A percentile compares a stretch with the other conserved stretches of the same genome.
These are phyloP conservation scores for Phialemonium atrogriseum DNA, from an alignment of 2,329 filamentous ascomycete species.

Conservation along the genomic window DNA sequence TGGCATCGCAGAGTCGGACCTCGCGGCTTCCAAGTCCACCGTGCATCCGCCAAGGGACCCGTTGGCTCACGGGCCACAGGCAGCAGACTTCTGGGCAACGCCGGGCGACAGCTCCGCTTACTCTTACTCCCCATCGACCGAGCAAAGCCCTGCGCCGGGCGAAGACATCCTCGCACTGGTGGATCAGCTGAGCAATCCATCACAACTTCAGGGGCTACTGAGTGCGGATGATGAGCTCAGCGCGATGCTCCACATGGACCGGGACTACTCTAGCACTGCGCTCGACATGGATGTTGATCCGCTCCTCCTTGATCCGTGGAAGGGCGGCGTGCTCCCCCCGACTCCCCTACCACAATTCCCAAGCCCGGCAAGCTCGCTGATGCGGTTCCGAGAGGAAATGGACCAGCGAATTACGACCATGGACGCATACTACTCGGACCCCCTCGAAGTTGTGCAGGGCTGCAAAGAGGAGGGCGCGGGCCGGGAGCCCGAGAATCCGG, in stretches of 20 bases:
- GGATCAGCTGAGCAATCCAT: conserved; percentile 7
- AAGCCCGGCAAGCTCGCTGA: conserved; percentile 9
- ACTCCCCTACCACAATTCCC: conserved; percentile 6
- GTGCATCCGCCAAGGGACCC: conserved; percentile 2
- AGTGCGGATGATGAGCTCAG: conserved; percentile 8
- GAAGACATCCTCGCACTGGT: conserved; percentile 6
- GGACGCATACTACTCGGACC: conserved; percentile 9
- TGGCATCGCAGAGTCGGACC: conserved; percentile 4
- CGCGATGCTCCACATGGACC: conserved; percentile 7
- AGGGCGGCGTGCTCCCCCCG: conserved; percentile 1
- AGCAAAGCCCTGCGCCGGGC: conserved; percentile 5
- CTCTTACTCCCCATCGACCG: conserved; percentile 7
- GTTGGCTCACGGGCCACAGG: conserved; percentile 6
- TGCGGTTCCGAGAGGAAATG: conserved; percentile 11
- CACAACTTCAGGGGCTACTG: conserved; percentile 10
- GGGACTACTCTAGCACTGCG: conserved; percentile 5
- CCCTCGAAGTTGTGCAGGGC: conserved; percentile 7
- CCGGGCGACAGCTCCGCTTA: conserved; percentile 6
- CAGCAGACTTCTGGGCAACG: conserved; percentile 7
- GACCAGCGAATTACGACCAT: conserved; percentile 9
- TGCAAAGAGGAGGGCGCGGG: conserved; percentile 9
- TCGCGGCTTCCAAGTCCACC: conserved; percentile 2
- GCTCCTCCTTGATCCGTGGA: conserved; percentile 2
- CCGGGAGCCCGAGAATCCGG: conserved; percentile 9
- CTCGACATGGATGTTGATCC: conserved; percentile 7